Conservation (phyloP, 306 rosid genomes). For the Cucumis cinereus region DNA sequence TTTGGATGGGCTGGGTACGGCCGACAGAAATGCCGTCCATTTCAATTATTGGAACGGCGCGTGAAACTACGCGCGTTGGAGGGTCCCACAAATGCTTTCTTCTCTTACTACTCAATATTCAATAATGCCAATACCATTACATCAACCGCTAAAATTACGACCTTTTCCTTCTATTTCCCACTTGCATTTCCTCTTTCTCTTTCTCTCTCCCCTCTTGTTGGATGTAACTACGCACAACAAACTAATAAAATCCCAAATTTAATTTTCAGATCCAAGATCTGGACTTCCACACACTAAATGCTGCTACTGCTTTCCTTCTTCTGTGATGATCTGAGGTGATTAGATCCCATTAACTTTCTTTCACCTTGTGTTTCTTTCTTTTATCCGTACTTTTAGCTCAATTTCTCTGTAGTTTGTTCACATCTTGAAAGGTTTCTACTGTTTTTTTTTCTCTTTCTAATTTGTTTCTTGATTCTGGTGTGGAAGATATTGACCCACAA, state of each 20-base stretch:
- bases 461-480: not conserved
- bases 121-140: not conserved
- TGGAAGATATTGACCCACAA: not conserved
- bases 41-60: not conserved
- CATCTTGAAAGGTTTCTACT: not conserved
- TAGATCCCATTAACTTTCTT: not conserved
- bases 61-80: conserved; percentile 3
- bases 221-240: not conserved
- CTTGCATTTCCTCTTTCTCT: not conserved
- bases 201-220: not conserved
- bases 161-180: not conserved
- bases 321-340: conserved; percentile 7
- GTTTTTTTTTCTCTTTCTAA: not conserved
- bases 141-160: not conserved
- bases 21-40: conserved; percentile 10
- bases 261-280: conserved; percentile 35
- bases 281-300: not conserved
- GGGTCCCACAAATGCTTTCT: not conserved
- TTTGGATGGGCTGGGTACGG: not conserved
- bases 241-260: not conserved
- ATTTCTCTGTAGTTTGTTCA: not conserved
- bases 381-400: not conserved
- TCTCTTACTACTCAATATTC: not conserved
- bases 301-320: not conserved
- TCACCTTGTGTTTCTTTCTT: not conserved